Evolutionary conservation across 2,329 filamentous ascomycete species (phyloP).

Genomic region (Pochonia chlamydosporia): DNA sequence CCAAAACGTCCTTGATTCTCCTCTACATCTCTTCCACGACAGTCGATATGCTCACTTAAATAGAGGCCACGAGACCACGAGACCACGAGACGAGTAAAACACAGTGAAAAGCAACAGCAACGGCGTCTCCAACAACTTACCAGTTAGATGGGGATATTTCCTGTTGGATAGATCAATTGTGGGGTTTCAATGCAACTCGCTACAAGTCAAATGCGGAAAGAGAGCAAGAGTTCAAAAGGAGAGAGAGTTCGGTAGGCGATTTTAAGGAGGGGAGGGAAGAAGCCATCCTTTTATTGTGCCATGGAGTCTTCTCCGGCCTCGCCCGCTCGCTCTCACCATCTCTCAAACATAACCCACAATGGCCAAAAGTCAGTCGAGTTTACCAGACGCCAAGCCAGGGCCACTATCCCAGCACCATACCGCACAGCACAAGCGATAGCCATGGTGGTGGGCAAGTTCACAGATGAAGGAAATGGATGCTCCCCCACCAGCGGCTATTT

Average conservation of each 20-base stretch:
- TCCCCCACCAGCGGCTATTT: conserved; percentile 10
- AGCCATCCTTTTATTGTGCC: conserved; percentile 13
- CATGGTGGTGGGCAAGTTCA: conserved; percentile 4
- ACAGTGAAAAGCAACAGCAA: too few species aligned
- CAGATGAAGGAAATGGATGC: background rate
- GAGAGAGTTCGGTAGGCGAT: conserved; percentile 15
- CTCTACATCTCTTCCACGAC: too few species aligned
- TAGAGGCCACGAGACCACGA: too few species aligned
- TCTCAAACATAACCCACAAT: conserved; percentile 6
- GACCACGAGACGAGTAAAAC: too few species aligned
- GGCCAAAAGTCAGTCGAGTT: conserved; percentile 4
- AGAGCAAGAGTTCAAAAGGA: conserved; percentile 18
- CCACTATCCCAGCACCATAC: background rate
- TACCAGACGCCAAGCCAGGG: conserved; percentile 2
- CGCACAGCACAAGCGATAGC: background rate
- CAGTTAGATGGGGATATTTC: conserved; percentile 13
- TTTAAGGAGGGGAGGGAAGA: conserved; percentile 11
- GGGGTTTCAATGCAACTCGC: conserved; percentile 21
- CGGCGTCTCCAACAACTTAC: conserved; percentile 20
- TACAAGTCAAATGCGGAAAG: conserved; percentile 18
- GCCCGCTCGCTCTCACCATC: background rate
- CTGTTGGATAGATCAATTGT: conserved; percentile 14
- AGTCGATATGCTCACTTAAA: too few species aligned
- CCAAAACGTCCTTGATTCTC: too few species aligned
- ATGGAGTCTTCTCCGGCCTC: conserved; percentile 7